Percentiles rank a stretch among this genome's conserved stretches.
phyloP scores from a whole-genome alignment of 2,329 filamentous ascomycete genomes.

The Onygenales sp. region DNA sequence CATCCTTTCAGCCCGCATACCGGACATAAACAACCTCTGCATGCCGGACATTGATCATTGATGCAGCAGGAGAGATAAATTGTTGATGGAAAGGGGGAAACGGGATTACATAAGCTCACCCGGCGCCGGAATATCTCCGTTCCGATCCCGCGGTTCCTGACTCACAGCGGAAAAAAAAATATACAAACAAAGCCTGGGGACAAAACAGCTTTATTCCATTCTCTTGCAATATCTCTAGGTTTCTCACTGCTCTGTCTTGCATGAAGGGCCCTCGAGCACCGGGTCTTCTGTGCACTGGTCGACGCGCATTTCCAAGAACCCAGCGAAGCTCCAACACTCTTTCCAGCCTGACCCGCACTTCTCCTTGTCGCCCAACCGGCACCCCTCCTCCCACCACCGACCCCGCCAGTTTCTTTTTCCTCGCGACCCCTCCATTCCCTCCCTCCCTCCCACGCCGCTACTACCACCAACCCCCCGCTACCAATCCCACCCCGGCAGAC shows the following conservation, averaged over 20 bases:
- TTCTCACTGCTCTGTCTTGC: slow-evolving; percentile 11
- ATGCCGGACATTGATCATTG: background rate
- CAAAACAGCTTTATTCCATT: background rate
- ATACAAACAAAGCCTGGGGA: background rate
- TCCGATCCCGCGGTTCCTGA: background rate
- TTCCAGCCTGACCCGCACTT: slow-evolving; percentile 12
- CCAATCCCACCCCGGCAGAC: no score
- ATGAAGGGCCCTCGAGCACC: slow-evolving; percentile 20
- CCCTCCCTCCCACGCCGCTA: background rate
- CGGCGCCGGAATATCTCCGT: background rate
- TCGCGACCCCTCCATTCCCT: slow-evolving; percentile 2
- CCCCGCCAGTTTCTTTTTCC: slow-evolving; percentile 3
- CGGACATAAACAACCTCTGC: background rate
- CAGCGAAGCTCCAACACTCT: slow-evolving; percentile 8
- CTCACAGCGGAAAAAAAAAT: background rate
- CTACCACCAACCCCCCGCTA: background rate
- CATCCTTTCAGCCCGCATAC: background rate
- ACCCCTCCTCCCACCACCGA: slow-evolving; percentile 8
- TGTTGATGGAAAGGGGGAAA: background rate
- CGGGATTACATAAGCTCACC: background rate
- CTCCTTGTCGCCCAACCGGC: slow-evolving; percentile 8
- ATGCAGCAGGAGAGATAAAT: background rate
- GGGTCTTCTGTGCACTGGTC: slow-evolving; percentile 18
- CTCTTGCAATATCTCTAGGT: background rate
- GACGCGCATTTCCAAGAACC: slow-evolving; percentile 20